Evolutionary conservation across 768 basidiomycete species (phyloP).

Genomic region (Russula brevipes): DNA sequence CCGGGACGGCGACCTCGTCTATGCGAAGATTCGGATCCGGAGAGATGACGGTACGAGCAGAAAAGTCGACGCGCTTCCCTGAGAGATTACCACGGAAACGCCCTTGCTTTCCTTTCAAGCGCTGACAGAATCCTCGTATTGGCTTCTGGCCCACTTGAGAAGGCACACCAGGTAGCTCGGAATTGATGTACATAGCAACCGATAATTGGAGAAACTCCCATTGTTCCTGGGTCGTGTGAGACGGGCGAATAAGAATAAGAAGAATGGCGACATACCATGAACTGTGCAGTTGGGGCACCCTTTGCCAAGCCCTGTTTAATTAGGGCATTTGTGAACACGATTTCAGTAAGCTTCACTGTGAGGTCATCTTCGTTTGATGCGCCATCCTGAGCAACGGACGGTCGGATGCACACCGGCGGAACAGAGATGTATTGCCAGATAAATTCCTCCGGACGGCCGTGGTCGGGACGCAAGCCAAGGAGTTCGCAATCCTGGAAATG

Average conservation of each 20-base stretch:
- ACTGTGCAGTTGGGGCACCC: slow-evolving; percentile 81
- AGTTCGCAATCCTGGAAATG: slow-evolving; percentile 81
- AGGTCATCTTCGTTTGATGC: slow-evolving; percentile 98
- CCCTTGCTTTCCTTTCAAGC: slow-evolving; percentile 97
- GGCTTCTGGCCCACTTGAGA: slow-evolving; percentile 87
- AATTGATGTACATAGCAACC: slow-evolving; percentile 98
- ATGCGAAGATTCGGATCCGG: slow-evolving; percentile 98
- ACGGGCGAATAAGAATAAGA: slow-evolving; percentile 13
- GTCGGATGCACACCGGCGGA: slow-evolving; percentile 95
- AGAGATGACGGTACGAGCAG: slow-evolving; percentile 95
- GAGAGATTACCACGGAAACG: slow-evolving; percentile 98
- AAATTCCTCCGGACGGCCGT: slow-evolving; percentile 93
- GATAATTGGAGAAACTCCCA: slow-evolving; percentile 96
- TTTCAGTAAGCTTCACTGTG: slow-evolving; percentile 95
- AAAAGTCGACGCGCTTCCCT: slow-evolving; percentile 98
- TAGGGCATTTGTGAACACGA: slow-evolving; percentile 88
- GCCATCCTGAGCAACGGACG: slow-evolving; percentile 95
- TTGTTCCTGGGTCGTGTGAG: slow-evolving; percentile 62
- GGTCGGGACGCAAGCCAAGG: slow-evolving; percentile 80
- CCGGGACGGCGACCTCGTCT: slow-evolving; percentile 96
- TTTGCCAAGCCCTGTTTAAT: slow-evolving; percentile 87
- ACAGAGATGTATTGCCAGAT: slow-evolving; percentile 99
- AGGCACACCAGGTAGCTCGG: slow-evolving; percentile 89
- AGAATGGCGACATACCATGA: slow-evolving; percentile 56
- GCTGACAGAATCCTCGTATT: slow-evolving; percentile 95